These are phyloP conservation scores for Omphalotus olearius DNA, from an alignment of 1,284 basidiomycete genomes.

Conservation along the genomic window DNA sequence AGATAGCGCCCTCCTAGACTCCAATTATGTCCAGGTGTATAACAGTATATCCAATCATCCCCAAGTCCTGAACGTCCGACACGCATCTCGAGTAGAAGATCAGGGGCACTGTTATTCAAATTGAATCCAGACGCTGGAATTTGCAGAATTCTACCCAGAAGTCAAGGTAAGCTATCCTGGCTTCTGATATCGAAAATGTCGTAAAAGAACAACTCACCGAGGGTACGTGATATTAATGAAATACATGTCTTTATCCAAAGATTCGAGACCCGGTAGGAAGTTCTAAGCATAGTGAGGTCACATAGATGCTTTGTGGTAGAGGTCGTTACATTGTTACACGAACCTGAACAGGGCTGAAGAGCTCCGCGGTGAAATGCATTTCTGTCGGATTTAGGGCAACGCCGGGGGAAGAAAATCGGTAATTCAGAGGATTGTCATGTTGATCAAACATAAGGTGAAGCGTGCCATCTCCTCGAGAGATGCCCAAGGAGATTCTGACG, in stretches of 20 bases:
- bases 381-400: slow-evolving; percentile 27
- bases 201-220: slow-evolving; percentile 30
- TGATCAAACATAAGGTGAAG: slow-evolving; percentile 40
- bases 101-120: slow-evolving; percentile 12
- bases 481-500: slow-evolving; percentile 35
- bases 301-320: not conserved
- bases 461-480: slow-evolving; percentile 36
- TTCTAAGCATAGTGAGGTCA: slow-evolving; percentile 24
- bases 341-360: slow-evolving; percentile 9
- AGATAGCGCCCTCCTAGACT: slow-evolving; percentile 32
- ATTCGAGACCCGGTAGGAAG: slow-evolving; percentile 32
- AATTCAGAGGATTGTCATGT: slow-evolving; percentile 37
- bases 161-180: too few species aligned
- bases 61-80: slow-evolving; percentile 39
- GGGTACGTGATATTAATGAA: slow-evolving; percentile 40
- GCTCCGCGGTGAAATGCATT: slow-evolving; percentile 5
- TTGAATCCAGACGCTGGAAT: not conserved
- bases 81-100: slow-evolving; percentile 35
- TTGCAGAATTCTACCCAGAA: slow-evolving; percentile 4
- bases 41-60: slow-evolving; percentile 39
- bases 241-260: slow-evolving; percentile 29
- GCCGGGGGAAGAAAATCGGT: slow-evolving; percentile 31
- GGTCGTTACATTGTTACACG: slow-evolving; percentile 21
- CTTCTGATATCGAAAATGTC: not conserved
- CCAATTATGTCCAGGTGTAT: slow-evolving; percentile 31